These are phyloP conservation scores for Aegilops sharonensis DNA, from an alignment of 176 grass and related monocot genomes.

Conservation along the genomic window DNA sequence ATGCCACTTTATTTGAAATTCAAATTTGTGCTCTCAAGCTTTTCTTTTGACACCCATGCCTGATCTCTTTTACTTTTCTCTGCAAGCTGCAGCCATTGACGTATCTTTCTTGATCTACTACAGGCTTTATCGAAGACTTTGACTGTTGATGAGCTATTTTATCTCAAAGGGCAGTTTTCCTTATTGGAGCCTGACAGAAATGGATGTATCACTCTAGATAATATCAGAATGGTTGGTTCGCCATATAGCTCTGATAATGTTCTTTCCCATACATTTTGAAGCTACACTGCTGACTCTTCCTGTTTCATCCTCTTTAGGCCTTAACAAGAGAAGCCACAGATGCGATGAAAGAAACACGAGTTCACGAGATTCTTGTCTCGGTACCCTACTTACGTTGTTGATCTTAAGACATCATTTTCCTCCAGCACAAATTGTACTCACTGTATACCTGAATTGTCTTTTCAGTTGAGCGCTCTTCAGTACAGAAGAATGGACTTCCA, in stretches of 20 bases:
- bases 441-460: constrained; percentile 17
- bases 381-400: constrained; percentile 50
- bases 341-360: constrained; percentile 78
- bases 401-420: neutral
- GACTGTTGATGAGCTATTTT: constrained; percentile 75
- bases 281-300: neutral
- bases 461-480: constrained; percentile 70
- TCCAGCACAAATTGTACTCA: constrained; percentile 15
- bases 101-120: constrained; percentile 21
- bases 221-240: constrained; percentile 71
- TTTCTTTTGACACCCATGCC: neutral
- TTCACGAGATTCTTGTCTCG: constrained; percentile 66
- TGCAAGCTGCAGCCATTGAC: constrained; percentile 14
- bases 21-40: neutral
- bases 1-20: constrained; percentile 1
- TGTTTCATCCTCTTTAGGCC: constrained; percentile 34
- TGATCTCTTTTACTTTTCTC: constrained; percentile 23
- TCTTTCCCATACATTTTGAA: neutral
- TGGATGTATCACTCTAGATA: constrained; percentile 79
- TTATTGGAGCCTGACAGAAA: constrained; percentile 69
- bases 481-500: constrained; percentile 91
- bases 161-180: constrained; percentile 73
- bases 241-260: neutral
- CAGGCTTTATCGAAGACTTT: constrained; percentile 84
- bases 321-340: constrained; percentile 72